Percentiles rank a stretch among this genome's conserved stretches.
phyloP scores from a whole-genome alignment of 192 early-diverging fungal species.

The Oehlia diaphana region DNA sequence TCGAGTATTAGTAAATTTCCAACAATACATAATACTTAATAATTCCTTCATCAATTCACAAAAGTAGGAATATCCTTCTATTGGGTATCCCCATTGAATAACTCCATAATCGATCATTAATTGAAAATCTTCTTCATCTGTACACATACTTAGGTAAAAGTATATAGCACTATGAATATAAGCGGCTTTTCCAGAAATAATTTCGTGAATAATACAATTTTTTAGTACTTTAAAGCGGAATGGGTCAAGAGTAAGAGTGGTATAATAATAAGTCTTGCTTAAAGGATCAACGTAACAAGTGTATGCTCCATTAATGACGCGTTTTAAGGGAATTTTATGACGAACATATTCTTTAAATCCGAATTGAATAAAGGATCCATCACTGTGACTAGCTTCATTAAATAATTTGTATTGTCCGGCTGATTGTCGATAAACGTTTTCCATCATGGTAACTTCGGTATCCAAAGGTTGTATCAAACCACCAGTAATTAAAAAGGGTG shows the following conservation, averaged over 20 bases:
- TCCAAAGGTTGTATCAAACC: constrained; percentile 13
- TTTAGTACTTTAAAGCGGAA: constrained; percentile 16
- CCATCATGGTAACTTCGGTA: neutral
- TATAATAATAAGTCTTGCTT: constrained; percentile 16
- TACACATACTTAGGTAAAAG: constrained; percentile 16
- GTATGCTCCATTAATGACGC: constrained; percentile 12
- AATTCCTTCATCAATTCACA: constrained; percentile 16
- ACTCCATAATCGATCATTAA: constrained; percentile 17
- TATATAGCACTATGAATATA: constrained; percentile 15
- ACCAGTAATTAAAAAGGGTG: constrained; percentile 10
- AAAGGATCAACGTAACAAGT: constrained; percentile 7
- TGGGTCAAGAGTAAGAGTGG: neutral
- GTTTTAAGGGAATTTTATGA: constrained; percentile 18
- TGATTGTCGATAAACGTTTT: constrained; percentile 24
- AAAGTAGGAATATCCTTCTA: constrained; percentile 8
- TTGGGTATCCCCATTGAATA: constrained; percentile 22
- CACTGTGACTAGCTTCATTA: neutral
- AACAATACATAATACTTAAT: constrained; percentile 20
- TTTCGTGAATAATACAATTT: constrained; percentile 15
- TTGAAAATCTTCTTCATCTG: constrained; percentile 19
- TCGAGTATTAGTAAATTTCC: constrained; percentile 20
- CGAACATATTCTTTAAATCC: constrained; percentile 22
- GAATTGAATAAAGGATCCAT: neutral
- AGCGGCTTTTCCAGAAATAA: constrained; percentile 13
- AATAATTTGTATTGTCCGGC: constrained; percentile 16